A percentile compares a stretch with the other conserved stretches of the same genome.
phyloP scores from a whole-genome alignment of 2,329 filamentous ascomycete genomes.

The Trichoderma sp. region DNA sequence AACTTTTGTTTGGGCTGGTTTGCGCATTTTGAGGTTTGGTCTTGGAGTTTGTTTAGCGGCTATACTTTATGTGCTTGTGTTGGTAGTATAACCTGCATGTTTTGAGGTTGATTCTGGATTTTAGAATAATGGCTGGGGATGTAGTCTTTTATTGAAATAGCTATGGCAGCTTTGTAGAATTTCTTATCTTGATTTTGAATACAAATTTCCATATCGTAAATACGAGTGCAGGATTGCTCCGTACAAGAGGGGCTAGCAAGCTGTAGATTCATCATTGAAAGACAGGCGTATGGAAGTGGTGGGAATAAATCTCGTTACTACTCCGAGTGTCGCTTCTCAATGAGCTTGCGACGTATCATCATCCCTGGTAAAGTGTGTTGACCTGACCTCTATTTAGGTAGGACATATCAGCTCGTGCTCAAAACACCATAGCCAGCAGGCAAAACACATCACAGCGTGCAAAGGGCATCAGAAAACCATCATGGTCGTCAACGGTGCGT shows the following conservation, averaged over 20 bases:
- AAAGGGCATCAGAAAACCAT: background rate
- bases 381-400: background rate
- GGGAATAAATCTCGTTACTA: background rate
- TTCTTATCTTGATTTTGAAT: no score
- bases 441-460: background rate
- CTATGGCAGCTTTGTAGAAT: no score
- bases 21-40: no score
- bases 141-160: no score
- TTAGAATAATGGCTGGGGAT: no score
- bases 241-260: no score
- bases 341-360: background rate
- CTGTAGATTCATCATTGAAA: background rate
- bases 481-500: constrained; percentile 19
- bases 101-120: no score
- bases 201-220: no score
- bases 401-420: background rate
- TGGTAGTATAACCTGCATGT: background rate
- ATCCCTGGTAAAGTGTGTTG: background rate
- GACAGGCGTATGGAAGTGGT: background rate
- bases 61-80: no score
- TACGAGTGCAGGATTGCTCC: no score
- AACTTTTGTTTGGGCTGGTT: no score
- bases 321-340: background rate
- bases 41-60: no score
- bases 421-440: background rate